These are phyloP conservation scores for Lepidium africanum DNA, from an alignment of 345 rosid species.

Conservation along the genomic window DNA sequence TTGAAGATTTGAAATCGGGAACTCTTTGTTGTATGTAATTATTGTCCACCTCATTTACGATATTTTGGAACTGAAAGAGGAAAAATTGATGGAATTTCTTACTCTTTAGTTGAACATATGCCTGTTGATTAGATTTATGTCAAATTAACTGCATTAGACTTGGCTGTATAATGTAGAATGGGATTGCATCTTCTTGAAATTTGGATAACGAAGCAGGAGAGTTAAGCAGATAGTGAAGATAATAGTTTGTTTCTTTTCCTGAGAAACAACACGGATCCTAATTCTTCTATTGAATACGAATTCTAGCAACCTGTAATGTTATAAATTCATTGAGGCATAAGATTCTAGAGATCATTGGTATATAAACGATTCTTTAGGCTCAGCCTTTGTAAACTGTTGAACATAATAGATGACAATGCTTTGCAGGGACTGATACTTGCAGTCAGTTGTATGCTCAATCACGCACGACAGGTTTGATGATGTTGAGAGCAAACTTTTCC, in stretches of 20 bases:
- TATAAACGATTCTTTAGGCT: background rate
- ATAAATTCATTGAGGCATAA: background rate
- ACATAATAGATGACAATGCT: background rate
- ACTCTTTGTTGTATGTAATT: no score
- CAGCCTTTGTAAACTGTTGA: background rate
- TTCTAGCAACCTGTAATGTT: background rate
- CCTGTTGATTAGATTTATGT: background rate
- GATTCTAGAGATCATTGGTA: background rate
- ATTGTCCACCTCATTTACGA: background rate
- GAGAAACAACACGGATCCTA: background rate
- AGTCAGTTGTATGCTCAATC: background rate
- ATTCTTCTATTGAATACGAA: background rate
- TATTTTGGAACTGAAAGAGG: background rate
- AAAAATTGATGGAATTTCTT: background rate
- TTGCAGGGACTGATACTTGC: constrained; percentile 18
- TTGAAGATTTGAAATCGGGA: background rate
- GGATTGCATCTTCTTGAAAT: background rate
- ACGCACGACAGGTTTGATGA: constrained; percentile 1
- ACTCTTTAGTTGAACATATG: background rate
- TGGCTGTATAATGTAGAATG: background rate
- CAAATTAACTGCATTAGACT: background rate
- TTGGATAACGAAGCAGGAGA: background rate
- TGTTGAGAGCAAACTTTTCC: constrained; percentile 32
- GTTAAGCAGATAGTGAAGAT: background rate
- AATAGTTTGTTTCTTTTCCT: background rate